Base-by-base conservation (phyloP, 805 yeast genomes). In the Komagataella pseudopastoris region DNA sequence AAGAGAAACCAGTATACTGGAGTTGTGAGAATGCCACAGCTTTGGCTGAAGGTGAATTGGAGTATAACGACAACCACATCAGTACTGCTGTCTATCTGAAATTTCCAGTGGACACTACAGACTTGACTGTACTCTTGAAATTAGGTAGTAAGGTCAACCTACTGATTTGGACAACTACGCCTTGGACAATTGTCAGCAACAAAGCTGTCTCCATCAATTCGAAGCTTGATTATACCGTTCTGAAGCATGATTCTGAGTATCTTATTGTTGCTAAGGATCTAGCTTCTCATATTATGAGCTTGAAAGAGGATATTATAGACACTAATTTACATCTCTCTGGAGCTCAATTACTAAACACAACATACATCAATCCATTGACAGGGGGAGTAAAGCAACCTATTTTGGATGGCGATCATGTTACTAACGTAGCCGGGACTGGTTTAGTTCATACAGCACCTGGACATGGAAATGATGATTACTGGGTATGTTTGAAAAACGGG, bases 391-490 rank as follows among this genome's bases (percentile, higher is more conserved):
- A 68, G 61, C 17, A 57, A 58, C 95, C 95, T 0, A 67, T 91
- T 3, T 55, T 91, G 3, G 82, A 79, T 52, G 97, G 93, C 4
- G 78, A 75, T 51, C 96, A 90, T 64, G 98, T 95, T 10, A 80
- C 88, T 0, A 77, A 77, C 52, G 57, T 75, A 1, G 80, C 93
- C 0, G 99, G 99, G 64, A 88, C 99, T 0, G 99, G 99, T 2
- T 68, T 93, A 12, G 99, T 93, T 1, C 99, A 93, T 62, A 85
- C 88, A 18, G 98, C 99, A 0, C 98, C 99, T 1, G 98, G 97
- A 0, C 99, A 93, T 63, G 99, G 99, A 59, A 78, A 81, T 59
- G 99, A 93, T 57, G 99, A 93, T 69, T 90, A 87, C 62, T 60
- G 83, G 6, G 73, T 84, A 43, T 91, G 96, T 39, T 64, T 76